A percentile compares a stretch with the other conserved stretches of the same genome.
Conservation (phyloP, 2,329 filamentous ascomycete species). For the Ceratocystis lukuohia region DNA sequence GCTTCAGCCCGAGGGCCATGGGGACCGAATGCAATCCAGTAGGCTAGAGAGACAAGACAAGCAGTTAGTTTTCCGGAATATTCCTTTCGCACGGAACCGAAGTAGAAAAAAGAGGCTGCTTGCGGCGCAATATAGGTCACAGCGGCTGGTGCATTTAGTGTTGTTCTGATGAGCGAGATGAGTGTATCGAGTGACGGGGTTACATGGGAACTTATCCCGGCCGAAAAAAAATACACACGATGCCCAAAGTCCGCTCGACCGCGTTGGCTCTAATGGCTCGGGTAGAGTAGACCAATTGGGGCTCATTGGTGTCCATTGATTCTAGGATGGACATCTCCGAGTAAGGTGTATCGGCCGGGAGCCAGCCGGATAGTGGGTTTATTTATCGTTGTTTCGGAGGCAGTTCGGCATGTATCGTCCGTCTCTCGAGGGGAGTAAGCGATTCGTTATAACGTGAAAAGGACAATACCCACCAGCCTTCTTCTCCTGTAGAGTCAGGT, state of each 20-base stretch:
- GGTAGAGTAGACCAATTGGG: background rate
- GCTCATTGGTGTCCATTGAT: background rate
- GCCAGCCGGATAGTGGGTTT: background rate
- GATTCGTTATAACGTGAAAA: background rate
- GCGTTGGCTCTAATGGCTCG: too few species aligned
- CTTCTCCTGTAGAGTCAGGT: slow-evolving; percentile 94
- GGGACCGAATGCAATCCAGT: slow-evolving; percentile 96
- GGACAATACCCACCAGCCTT: slow-evolving; percentile 71
- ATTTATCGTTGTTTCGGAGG: background rate
- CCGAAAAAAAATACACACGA: background rate
- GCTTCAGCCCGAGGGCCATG: slow-evolving; percentile 79
- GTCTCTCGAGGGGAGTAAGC: background rate
- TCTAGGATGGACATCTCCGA: background rate
- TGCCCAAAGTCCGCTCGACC: background rate
- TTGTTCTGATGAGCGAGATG: background rate
- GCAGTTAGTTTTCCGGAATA: background rate
- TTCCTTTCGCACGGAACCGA: background rate
- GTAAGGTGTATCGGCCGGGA: background rate
- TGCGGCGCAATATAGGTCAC: background rate
- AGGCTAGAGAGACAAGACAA: slow-evolving; percentile 46
- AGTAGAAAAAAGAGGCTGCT: background rate
- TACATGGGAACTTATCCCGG: background rate
- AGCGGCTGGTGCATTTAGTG: background rate
- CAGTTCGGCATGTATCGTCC: slow-evolving; percentile 3
- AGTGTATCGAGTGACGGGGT: background rate